These are phyloP conservation scores for Trichoderma atroviride DNA, from an alignment of 2,329 filamentous ascomycete genomes.

Conservation along the genomic window DNA sequence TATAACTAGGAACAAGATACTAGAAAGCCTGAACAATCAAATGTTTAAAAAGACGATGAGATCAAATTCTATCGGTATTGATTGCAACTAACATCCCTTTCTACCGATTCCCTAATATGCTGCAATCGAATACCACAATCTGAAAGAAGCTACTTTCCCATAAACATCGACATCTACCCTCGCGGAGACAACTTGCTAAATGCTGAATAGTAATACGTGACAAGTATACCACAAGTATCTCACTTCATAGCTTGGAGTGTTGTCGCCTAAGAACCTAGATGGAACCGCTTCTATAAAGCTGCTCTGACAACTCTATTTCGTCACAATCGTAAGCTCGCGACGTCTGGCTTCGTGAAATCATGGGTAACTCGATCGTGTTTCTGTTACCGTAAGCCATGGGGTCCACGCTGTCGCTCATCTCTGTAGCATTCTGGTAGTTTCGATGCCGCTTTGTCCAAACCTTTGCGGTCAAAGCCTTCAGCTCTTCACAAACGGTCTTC, in stretches of 20 bases:
- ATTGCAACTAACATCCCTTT: not conserved
- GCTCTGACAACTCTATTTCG: conserved; percentile 21
- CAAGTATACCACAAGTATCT: not conserved
- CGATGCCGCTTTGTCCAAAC: conserved; percentile 22
- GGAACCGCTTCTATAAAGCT: conserved; percentile 5
- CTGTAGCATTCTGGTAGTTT: conserved; percentile 28
- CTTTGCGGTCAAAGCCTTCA: conserved; percentile 28
- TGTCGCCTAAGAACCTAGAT: not conserved
- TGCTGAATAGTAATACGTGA: not conserved
- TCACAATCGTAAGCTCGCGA: conserved; percentile 16
- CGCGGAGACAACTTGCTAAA: not conserved
- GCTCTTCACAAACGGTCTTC: conserved; percentile 40
- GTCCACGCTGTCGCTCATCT: conserved; percentile 36
- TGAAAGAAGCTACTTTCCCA: not conserved
- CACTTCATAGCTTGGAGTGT: not conserved
- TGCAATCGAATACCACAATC: not conserved
- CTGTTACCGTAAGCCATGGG: conserved; percentile 30
- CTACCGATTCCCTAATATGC: not conserved
- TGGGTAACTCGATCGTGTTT: conserved; percentile 32
- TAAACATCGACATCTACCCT: not conserved
- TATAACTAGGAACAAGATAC: conserved; percentile 14
- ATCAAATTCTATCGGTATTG: not conserved
- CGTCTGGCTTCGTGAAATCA: conserved; percentile 16
- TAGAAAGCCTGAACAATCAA: not conserved
- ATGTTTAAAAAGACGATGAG: not conserved